Evolutionary conservation across 768 basidiomycete species (phyloP), one percentile per base, ranked within the genome.

Genomic region (Lentinula lateritia): DNA sequence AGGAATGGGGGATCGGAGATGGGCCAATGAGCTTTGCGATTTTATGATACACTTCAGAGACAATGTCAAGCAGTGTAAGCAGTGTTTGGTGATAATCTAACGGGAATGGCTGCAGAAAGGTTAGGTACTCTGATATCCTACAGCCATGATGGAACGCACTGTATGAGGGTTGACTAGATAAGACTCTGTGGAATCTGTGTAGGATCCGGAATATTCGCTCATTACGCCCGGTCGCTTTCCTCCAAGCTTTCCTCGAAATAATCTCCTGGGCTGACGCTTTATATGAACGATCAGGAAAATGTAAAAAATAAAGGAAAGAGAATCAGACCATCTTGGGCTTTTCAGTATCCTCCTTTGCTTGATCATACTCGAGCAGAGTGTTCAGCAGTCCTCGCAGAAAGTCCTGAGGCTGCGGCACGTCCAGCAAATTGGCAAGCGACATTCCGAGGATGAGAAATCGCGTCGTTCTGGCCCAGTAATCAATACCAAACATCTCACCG

Each of bases 41-140:
- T 73, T 92, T 93, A 73, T 90, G 87, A 77, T 95, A 96, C 35
- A 92, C 85, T 69, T 94, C 92, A 16, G 91, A 90, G 43, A 95
- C 82, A 52, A 95, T 89, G 69, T 95, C 94, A 58, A 94, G 86
- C 32, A 94, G 85, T 38, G 93, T 92, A 58, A 93, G 83, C 39
- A 95, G 83, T 9, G 90, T 91, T 74, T 95, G 90, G 65, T 92
- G 88, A 70, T 96, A 95, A 72, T 95, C 93, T 59, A 95, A 72
- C 2, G 88, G 78, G 73, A 95, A 95, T n/a, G 93, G 90, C 93
- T 94, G 64, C 60, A 28, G 20, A 43, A 38, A 23, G 18, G n/a
- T 52, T 52, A 3, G 48, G 59, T 16, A 32, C 9, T 50, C 35
- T 18, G 13, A 13, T 60, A 5, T 3, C 38, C 15, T 38, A 52